phyloP scores from a whole-genome alignment of 352 stramenopile species.

The Pythium oligandrum region DNA sequence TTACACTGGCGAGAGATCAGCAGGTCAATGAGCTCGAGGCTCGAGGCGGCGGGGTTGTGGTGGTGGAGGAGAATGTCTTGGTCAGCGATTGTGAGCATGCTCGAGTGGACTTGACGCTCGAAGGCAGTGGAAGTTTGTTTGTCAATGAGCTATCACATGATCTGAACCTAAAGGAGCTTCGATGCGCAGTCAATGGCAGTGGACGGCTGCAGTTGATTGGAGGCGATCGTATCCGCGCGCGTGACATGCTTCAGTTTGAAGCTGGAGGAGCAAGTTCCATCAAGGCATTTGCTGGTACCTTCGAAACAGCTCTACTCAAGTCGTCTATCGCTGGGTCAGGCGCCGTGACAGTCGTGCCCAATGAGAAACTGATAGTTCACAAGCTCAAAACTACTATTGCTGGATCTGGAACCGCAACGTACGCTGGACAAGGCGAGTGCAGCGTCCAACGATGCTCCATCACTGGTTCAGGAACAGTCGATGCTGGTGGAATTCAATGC shows the following conservation, averaged over 20 bases:
- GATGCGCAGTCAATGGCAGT: not conserved
- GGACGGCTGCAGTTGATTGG: slow-evolving; percentile 7
- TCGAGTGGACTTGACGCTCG: not conserved
- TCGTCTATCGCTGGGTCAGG: slow-evolving; percentile 8
- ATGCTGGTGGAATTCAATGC: slow-evolving; percentile 1
- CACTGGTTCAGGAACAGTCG: not conserved
- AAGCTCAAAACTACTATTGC: slow-evolving; percentile 8
- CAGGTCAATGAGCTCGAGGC: slow-evolving; percentile 5
- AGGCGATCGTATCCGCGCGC: not conserved
- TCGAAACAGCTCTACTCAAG: slow-evolving; percentile 4
- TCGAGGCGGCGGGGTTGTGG: not conserved
- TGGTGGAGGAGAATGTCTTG: slow-evolving; percentile 9
- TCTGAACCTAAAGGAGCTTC: slow-evolving; percentile 3
- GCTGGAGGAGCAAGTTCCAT: not conserved
- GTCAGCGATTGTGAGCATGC: slow-evolving; percentile 6
- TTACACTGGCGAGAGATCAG: not conserved
- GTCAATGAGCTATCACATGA: not conserved
- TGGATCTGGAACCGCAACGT: not conserved
- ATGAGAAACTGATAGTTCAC: not conserved
- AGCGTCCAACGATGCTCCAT: slow-evolving; percentile 6
- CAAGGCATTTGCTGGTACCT: not conserved
- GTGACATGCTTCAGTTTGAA: slow-evolving; percentile 6
- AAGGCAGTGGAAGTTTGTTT: slow-evolving; percentile 2
- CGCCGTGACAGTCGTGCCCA: not conserved
- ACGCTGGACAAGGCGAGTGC: slow-evolving; percentile 4